These are phyloP conservation scores for Rosa chinensis DNA, from an alignment of 306 rosid genomes.

Conservation along the genomic window DNA sequence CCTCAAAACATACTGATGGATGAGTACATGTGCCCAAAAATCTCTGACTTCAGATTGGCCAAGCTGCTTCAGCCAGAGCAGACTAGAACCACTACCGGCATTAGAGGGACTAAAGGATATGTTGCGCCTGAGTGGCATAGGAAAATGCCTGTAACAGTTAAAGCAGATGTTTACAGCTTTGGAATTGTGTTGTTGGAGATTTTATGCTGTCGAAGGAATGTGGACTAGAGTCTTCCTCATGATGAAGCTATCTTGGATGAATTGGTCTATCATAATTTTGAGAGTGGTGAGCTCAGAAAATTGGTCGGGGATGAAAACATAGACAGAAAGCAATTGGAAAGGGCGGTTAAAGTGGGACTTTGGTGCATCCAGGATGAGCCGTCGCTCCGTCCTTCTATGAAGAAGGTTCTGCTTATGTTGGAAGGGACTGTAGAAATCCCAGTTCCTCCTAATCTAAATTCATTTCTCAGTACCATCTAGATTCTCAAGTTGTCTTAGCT, in stretches of 20 bases:
- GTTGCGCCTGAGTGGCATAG: slow-evolving; percentile 36
- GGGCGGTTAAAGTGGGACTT: slow-evolving; percentile 27
- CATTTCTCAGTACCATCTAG: slow-evolving; percentile 1
- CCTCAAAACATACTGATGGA: slow-evolving; percentile 37
- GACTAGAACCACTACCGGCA: slow-evolving; percentile 24
- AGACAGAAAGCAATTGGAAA: slow-evolving; percentile 18
- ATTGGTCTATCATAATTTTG: slow-evolving; percentile 12
- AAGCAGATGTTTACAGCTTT: slow-evolving; percentile 34
- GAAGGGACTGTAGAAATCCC: slow-evolving; percentile 28
- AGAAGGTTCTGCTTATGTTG: slow-evolving; percentile 25
- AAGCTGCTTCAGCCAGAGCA: slow-evolving; percentile 30
- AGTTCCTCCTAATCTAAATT: neutral
- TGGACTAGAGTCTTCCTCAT: slow-evolving; percentile 6
- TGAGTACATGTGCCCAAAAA: slow-evolving; percentile 12
- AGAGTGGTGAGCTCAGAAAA: slow-evolving; percentile 17
- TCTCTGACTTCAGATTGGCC: slow-evolving; percentile 28
- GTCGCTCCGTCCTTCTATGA: slow-evolving; percentile 24
- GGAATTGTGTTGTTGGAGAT: slow-evolving; percentile 34
- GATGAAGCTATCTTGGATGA: slow-evolving; percentile 28
- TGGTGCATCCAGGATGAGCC: slow-evolving; percentile 38
- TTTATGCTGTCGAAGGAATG: slow-evolving; percentile 17
- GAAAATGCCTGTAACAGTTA: slow-evolving; percentile 10
- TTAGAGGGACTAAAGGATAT: slow-evolving; percentile 37
- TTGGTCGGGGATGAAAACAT: slow-evolving; percentile 5
- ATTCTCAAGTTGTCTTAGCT: neutral